Conservation (phyloP, 2,329 filamentous ascomycete genomes). For the Plectosphaerella cucumerina region DNA sequence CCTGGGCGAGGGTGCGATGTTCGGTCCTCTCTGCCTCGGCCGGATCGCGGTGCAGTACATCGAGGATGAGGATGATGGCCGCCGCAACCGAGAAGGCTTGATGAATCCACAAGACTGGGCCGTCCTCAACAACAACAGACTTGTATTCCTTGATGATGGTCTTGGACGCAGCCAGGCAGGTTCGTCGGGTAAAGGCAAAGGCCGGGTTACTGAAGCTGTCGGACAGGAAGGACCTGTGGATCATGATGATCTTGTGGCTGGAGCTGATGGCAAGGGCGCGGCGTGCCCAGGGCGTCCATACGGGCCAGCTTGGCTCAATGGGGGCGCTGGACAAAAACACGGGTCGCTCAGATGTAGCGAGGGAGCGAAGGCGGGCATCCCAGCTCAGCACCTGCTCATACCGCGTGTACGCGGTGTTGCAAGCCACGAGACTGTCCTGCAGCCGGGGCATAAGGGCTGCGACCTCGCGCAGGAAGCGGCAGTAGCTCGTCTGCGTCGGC, state of each 20-base stretch:
- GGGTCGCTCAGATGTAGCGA: conserved; percentile 25
- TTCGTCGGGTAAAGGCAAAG: conserved; percentile 27
- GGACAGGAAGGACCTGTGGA: conserved; percentile 31
- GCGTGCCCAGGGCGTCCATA: conserved; percentile 26
- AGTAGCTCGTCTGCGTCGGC: conserved; percentile 21
- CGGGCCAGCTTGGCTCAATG: conserved; percentile 20
- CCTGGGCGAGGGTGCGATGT: conserved; percentile 24
- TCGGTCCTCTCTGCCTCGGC: conserved; percentile 19
- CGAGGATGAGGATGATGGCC: conserved; percentile 22
- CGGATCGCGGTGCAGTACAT: conserved; percentile 21
- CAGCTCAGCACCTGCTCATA: conserved; percentile 29
- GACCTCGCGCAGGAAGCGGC: conserved; percentile 22
- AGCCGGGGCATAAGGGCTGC: conserved; percentile 27
- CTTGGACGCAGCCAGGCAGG: conserved; percentile 31
- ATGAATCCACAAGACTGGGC: conserved; percentile 20
- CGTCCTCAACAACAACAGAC: conserved; percentile 13
- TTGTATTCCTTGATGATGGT: conserved; percentile 29
- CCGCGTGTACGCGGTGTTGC: conserved; percentile 26
- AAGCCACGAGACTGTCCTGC: conserved; percentile 25
- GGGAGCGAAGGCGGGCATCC: conserved; percentile 25
- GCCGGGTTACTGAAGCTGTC: conserved; percentile 25
- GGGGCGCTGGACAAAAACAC: conserved; percentile 21
- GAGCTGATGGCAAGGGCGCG: conserved; percentile 31
- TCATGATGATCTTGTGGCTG: conserved; percentile 36
- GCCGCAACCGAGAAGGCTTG: conserved; percentile 23